Conservation (phyloP, 2,329 filamentous ascomycete species). For the Fusarium agapanthi region DNA sequence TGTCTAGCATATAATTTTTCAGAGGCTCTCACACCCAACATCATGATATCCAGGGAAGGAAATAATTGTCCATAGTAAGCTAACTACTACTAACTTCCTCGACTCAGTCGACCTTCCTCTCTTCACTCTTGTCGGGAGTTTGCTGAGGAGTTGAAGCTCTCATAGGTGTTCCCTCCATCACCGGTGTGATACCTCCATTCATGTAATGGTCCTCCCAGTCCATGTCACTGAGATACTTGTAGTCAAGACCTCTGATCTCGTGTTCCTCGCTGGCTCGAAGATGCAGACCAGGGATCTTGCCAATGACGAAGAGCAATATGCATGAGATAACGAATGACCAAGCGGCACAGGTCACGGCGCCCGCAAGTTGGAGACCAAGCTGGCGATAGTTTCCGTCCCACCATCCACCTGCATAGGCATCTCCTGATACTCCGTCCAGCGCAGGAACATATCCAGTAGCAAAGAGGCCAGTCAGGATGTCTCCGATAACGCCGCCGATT, state of each 20-base stretch:
- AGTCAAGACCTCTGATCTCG: conserved; percentile 62
- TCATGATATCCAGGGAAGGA: background rate
- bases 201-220: conserved; percentile 37
- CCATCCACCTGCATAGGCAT: conserved; percentile 57
- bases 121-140: background rate
- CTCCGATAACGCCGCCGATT: conserved; percentile 65
- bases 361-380: conserved; percentile 65
- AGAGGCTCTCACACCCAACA: background rate
- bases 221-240: conserved; percentile 42
- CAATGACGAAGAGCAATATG: conserved; percentile 62
- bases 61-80: background rate
- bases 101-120: conserved; percentile 12
- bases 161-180: conserved; percentile 25
- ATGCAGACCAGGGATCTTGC: conserved; percentile 65
- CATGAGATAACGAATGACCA: conserved; percentile 65
- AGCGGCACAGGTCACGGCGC: conserved; percentile 61
- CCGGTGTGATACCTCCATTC: conserved; percentile 24
- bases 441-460: conserved; percentile 59
- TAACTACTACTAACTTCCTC: background rate
- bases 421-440: conserved; percentile 59
- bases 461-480: conserved; percentile 66
- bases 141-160: conserved; percentile 12
- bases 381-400: conserved; percentile 62
- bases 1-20: too few relatives aligned
- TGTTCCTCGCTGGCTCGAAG: conserved; percentile 63